Base-by-base conservation (phyloP, 257 asterid species). In the Knoxia roxburghii region DNA sequence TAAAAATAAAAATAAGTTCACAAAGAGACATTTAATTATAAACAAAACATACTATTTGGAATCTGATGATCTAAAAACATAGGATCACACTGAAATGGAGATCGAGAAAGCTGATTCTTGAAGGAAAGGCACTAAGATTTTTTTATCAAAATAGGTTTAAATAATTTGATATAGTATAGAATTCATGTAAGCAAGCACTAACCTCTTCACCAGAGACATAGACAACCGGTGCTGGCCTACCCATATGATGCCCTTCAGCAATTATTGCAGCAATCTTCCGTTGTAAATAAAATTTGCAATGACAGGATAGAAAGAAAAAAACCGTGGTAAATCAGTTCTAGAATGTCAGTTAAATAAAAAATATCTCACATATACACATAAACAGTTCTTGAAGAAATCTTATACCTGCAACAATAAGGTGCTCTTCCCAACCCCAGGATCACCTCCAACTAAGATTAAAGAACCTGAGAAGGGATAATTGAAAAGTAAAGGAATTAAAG, bases 161-260 rank as follows among this genome's bases (percentile, higher is more conserved):
- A 46, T 40, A 41, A 46, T 63, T 46, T 27, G 27, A 45, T 29
- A 6, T 6, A 11, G 21, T 15, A 0, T 27, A 43, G 35, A 13
- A 21, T 40, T 63, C 5, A 27, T 41, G 2, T 46, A 64, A 30
- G 46, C 32, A 64, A 24, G 18, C 33, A 64, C 79, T 37, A 41
- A 90, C 99, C 97, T 93, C 97, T 88, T 93, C 99, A 73, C 99
- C 99, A 69, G 99, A 90, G 71, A 88, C 92, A 81, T 93, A 93
- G 76, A 90, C 77, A 76, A 90, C 97, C 75, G 86, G 83, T 72
- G 83, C 84, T 45, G 93, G 76, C 67, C 48, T 76, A 63, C 75
- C 74, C 41, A 62, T 73, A 67, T 46, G 79, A 77, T 75, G 82
- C 61, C 86, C 95, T 79, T 85, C 85, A 27, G 91, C 84, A 45